Percentiles rank a stretch among this genome's conserved stretches.
phyloP scores from a whole-genome alignment of 1,139 yeast species.

The Kodamaea sp. region DNA sequence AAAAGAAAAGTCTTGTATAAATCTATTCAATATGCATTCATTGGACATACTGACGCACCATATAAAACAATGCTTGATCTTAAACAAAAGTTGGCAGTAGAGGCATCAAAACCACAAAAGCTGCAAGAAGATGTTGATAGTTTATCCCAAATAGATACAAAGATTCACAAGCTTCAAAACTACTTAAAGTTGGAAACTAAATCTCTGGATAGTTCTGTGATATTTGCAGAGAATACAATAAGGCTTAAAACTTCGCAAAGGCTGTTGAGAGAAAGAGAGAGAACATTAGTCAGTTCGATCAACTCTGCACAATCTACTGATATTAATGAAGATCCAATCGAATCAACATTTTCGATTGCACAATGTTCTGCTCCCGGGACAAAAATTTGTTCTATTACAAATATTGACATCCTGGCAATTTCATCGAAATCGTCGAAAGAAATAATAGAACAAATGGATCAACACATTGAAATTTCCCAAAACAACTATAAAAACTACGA shows the following conservation, averaged over 20 bases:
- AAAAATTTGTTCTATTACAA: neutral
- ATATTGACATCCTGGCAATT: constrained; percentile 3
- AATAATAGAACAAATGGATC: constrained; percentile 10
- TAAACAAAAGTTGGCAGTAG: constrained; percentile 4
- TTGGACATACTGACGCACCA: constrained; percentile 16
- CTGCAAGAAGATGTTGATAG: no score
- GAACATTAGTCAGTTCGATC: constrained; percentile 11
- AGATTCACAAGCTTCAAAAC: no score
- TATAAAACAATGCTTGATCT: constrained; percentile 13
- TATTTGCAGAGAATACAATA: constrained; percentile 19
- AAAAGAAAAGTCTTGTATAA: constrained; percentile 22
- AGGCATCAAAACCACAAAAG: no score
- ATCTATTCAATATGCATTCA: constrained; percentile 29
- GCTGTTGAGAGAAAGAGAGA: constrained; percentile 14
- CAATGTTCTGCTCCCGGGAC: neutral
- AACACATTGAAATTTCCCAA: constrained; percentile 11
- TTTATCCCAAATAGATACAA: no score
- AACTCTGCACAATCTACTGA: neutral
- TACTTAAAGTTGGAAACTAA: no score
- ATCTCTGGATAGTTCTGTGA: constrained; percentile 2
- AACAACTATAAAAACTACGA: constrained; percentile 16
- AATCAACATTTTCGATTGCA: neutral
- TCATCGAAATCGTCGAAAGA: constrained; percentile 4
- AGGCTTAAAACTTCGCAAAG: constrained; percentile 18
- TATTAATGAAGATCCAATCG: constrained; percentile 2